Base-by-base conservation (phyloP, 306 rosid genomes). In the Sesbania bispinosa region DNA sequence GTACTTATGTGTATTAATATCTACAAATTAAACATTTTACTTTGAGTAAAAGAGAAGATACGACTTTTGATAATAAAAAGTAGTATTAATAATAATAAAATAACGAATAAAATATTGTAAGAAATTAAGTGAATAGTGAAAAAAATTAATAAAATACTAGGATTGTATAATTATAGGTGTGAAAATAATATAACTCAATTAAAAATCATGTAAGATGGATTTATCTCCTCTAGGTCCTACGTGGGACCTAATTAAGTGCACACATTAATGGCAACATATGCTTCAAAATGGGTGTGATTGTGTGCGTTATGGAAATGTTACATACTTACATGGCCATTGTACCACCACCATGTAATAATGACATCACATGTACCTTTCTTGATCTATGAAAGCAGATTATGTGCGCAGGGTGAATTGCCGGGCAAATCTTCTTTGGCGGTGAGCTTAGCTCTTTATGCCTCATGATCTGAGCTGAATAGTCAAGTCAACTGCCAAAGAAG, bases 361-460 rank as follows among this genome's bases (percentile, higher is more conserved):
- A 10, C 36, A n/a, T n/a, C n/a, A n/a, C n/a, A 5, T 6, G 26
- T 16, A 42, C 46, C 60, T 26, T 42, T 6, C 23, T 58, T 30
- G 39, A 5, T 32, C 1, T 32, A 32, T 32, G 38, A 9, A 32
- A n/a, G n/a, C 38, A 32, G 5, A 0, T 35, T 1, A 8, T 7
- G 29, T 13, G 54, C 10, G 84, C 71, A 69, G 36, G 78, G 20
- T 74, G 87, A 74, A 83, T 89, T 81, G 82, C 90, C 13, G 90
- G 86, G 83, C 90, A 89, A 85, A 87, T 87, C 90, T 81, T 84
- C 90, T 87, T 89, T 87, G 96, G 89, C 89, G 72, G 85, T 85
- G 68, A 74, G 77, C 69, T 41, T 10, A 21, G 70, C 7, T 58
- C 24, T 14, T 6, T n/a, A 4, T 21, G 26, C 26, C 3, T 77